These are phyloP conservation scores for Trichoderma sp. DNA, from an alignment of 2,329 filamentous ascomycete genomes.

Conservation along the genomic window DNA sequence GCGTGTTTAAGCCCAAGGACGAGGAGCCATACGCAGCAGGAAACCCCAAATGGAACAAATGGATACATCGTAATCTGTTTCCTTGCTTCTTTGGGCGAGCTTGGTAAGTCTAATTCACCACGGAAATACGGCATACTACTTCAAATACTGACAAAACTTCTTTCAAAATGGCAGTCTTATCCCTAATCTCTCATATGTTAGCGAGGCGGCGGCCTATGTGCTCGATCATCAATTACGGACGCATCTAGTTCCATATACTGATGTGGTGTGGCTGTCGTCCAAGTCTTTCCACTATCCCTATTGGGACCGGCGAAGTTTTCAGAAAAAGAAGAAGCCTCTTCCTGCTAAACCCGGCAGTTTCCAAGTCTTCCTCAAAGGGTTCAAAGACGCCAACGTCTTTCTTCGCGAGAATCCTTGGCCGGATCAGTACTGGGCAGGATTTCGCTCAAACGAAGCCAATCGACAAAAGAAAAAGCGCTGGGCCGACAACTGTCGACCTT, in stretches of 20 bases:
- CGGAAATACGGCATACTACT: not conserved
- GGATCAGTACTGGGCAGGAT: conserved; percentile 74
- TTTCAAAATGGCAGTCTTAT: conserved; percentile 60
- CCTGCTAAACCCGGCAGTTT: conserved; percentile 94
- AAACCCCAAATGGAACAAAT: conserved; percentile 99
- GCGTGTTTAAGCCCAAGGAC: conserved; percentile 98
- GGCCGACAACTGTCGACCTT: conserved; percentile 78
- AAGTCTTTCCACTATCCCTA: conserved; percentile 99
- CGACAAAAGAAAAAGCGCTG: conserved; percentile 69
- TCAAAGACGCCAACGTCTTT: conserved; percentile 95
- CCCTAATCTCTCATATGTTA: conserved; percentile 95
- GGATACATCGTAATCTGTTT: conserved; percentile 96
- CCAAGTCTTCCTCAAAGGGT: conserved; percentile 95
- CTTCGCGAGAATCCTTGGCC: conserved; percentile 95
- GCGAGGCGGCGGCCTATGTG: conserved; percentile 94
- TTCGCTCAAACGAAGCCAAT: conserved; percentile 65
- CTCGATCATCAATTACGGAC: conserved; percentile 88
- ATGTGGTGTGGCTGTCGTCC: conserved; percentile 89
- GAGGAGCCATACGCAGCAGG: conserved; percentile 96
- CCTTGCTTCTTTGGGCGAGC: conserved; percentile 95
- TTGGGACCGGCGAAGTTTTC: conserved; percentile 87
- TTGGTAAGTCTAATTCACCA: conserved; percentile 55
- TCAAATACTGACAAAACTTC: not conserved
- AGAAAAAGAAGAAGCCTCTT: conserved; percentile 80
- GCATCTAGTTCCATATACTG: conserved; percentile 92